These are phyloP conservation scores for Bremia lactucae DNA, from an alignment of 352 stramenopile species.

Conservation along the genomic window DNA sequence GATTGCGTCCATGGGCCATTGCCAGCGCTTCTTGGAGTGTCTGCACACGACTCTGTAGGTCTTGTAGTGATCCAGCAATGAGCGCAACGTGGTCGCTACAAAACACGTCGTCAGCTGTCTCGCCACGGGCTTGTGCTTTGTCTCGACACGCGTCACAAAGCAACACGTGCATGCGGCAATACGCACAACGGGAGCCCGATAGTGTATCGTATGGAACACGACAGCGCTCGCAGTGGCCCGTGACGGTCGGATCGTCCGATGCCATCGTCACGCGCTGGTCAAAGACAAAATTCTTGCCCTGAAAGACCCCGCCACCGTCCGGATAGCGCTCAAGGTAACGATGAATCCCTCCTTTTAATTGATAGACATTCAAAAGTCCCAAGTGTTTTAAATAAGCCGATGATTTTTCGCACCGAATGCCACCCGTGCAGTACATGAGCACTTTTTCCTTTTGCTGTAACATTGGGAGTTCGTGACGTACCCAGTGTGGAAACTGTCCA, in stretches of 20 bases:
- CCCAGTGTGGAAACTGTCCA: slow-evolving; percentile 66
- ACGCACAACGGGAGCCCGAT: slow-evolving; percentile 49
- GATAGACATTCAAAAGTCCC: slow-evolving; percentile 58
- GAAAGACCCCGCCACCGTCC: slow-evolving; percentile 55
- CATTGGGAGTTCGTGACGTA: slow-evolving; percentile 35
- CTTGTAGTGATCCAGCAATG: slow-evolving; percentile 27
- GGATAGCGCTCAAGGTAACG: slow-evolving; percentile 75
- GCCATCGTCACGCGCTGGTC: slow-evolving; percentile 68
- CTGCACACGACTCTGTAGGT: slow-evolving; percentile 24
- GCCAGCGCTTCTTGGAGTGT: slow-evolving; percentile 26
- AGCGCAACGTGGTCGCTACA: slow-evolving; percentile 49
- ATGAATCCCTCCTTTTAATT: slow-evolving; percentile 74
- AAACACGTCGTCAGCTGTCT: slow-evolving; percentile 32
- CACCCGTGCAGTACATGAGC: slow-evolving; percentile 83
- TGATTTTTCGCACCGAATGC: slow-evolving; percentile 79
- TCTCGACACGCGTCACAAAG: slow-evolving; percentile 53
- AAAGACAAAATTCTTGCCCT: slow-evolving; percentile 84
- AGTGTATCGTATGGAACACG: slow-evolving; percentile 49
- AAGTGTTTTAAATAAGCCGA: slow-evolving; percentile 66
- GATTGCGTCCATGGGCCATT: too few relatives aligned
- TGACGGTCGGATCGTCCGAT: slow-evolving; percentile 38
- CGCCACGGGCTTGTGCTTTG: slow-evolving; percentile 8
- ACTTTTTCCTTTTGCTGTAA: slow-evolving; percentile 63
- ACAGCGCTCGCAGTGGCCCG: slow-evolving; percentile 55
- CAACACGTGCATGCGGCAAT: slow-evolving; percentile 75